Base-by-base conservation (phyloP, 805 yeast genomes). In the Yarrowia sp. region DNA sequence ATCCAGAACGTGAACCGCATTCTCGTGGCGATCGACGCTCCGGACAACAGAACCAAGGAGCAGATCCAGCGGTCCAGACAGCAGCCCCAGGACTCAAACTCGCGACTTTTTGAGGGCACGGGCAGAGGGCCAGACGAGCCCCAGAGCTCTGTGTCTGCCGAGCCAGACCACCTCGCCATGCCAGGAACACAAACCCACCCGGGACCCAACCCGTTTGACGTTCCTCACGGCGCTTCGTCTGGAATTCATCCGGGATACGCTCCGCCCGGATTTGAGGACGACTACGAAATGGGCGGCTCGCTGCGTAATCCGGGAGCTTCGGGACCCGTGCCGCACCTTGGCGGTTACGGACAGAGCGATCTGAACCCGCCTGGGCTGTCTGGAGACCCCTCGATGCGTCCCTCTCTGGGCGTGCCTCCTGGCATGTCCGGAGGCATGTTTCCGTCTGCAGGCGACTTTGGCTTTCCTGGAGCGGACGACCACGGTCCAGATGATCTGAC, bases 251-350 rank as follows among this genome's bases (percentile, higher is more conserved):
- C 58, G 2, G 32, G 58, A 13, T 51, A 51, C 16, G 42, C 24
- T 12, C 58, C 58, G 6, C 79, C 79, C 1, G 78, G 75, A 6
- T 76, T 80, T 65, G 83, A 80, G 41, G 81, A 80, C 66, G 79
- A 76, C 62, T 71, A 71, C 60, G 72, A 73, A 47, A 64, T 74
- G 44, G 55, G 63, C 27, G 47, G 63, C 12, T 62, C 63, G 19
- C 42, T 65, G 41, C 33, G 53, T 8, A 58, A 64, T 7, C 42
- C 63, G 5, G 53, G 39, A 7, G 36, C 41, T 6, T 36, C 32
- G 4, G 63, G 65, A 6, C 64, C 64, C 14, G 47, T 47, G 27
- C 55, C 55, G 21, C 33, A 19, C 66, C 67, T 33, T 32, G 63
- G 47, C 64, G 68, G 19, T 66, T 67, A 19, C 42, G 80, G 80